Base-by-base conservation (phyloP, 306 rosid genomes). In the Vigna radiata region DNA sequence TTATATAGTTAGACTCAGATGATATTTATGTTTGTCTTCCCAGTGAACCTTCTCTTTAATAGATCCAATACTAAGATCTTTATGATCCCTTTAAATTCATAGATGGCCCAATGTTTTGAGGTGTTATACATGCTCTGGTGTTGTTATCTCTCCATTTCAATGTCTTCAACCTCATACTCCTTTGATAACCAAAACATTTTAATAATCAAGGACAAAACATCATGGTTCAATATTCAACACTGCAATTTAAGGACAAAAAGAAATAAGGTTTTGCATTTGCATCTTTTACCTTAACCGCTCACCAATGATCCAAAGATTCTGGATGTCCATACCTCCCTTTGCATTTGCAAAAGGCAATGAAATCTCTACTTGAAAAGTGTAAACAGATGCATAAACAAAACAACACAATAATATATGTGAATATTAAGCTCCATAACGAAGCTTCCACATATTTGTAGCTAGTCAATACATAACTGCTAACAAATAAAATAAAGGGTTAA, bases 241-340 rank as follows among this genome's bases (percentile, higher is more conserved):
- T 14, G n/a, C 11, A 8, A 33, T 72, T 68, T 15, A 33, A 21
- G 23, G 23, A 21, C 23, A 21, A 21, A 21, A 21, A 21, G 23
- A 21, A 21, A 21, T 21, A 21, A 21, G 23, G 23, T 21, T 21
- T 21, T 21, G 23, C 23, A 21, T 21, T 21, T 21, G 18, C 68
- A 73, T 52, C 27, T 17, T 39, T 19, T 29, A 41, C 76, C 97
- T 79, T 90, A 76, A 92, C 85, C 18, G 97, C 89, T 83, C 96
- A 90, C 93, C 97, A 92, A 76, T 92, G 97, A 87, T 92, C 97
- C 87, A 92, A 81, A 68, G 96, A 92, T 64, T 90, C 90, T 52
- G 96, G 81, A 77, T 90, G 97, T 33, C 90, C 96, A 74, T 88
- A 90, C 18, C 93, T 87, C 55, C 97, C 96, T 76, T 86, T 90